Evolutionary conservation across 768 basidiomycete genomes (phyloP), one percentile per base, ranked within the genome.

Genomic region (Symmetrospora coprosmae): DNA sequence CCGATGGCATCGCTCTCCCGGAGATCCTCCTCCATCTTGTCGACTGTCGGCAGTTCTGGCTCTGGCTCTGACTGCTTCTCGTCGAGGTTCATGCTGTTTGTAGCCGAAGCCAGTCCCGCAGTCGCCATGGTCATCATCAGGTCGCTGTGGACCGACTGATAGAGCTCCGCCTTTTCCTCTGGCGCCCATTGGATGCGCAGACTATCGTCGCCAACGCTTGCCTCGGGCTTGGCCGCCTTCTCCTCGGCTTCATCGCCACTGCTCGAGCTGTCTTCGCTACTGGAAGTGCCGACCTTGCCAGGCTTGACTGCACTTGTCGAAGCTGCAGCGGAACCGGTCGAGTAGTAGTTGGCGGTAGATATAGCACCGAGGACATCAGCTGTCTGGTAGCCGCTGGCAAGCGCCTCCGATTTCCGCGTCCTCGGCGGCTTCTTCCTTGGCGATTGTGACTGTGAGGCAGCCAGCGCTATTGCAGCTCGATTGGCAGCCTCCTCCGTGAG

Each of bases 401-500:
- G 21, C 49, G 25, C n/a, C 8, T 11, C 31, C 49, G 28, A 50
- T 19, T 21, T 50, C 49, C 49, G 31, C 31, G 19, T n/a, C 14
- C 11, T 21, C 11, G 31, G 37, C 11, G 13, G 37, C 11, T 11
- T 47, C 45, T n/a, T 47, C 14, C 25, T 47, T 47, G 21, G 25
- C 14, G 17, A 21, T 47, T 14, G 21, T 11, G 49, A 9, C 8
- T 21, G 49, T n/a, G 25, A 6, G 31, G 49, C 9, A 14, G 7
- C 28, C 19, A 6, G 49, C 13, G 8, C 49, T 21, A n/a, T 19
- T 11, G 31, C 8, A 8, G 16, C 14, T 8, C 9, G 49, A 50
- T 56, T 39, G 7, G 6, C 4, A 5, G 40, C 38, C n/a, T 33
- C 13, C 31, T 21, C 19, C 13, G 37, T 71, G 69, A 85, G 73